These are phyloP conservation scores for Calocybe gangraenosa DNA, from an alignment of 768 basidiomycete species.

Conservation along the genomic window DNA sequence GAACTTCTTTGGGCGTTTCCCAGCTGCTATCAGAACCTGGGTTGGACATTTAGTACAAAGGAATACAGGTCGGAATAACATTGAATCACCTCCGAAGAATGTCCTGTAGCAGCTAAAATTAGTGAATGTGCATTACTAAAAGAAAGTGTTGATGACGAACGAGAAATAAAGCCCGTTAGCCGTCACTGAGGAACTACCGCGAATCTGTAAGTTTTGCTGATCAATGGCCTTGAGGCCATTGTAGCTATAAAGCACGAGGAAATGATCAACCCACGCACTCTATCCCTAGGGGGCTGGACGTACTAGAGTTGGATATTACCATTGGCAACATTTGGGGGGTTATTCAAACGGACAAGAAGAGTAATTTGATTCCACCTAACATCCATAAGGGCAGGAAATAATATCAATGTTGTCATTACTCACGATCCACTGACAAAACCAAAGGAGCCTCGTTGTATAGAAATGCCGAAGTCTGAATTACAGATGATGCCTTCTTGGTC, in stretches of 20 bases:
- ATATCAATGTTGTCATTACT: constrained; percentile 23
- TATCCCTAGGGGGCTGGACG: constrained; percentile 22
- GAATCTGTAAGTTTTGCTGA: constrained; percentile 61
- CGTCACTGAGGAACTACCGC: constrained; percentile 45
- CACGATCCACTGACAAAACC: constrained; percentile 59
- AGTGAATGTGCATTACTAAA: constrained; percentile 1
- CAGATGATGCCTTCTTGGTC: constrained; percentile 51
- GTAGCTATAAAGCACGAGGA: constrained; percentile 39
- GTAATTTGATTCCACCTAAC: constrained; percentile 66
- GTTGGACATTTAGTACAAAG: constrained; percentile 12
- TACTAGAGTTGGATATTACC: constrained; percentile 70
- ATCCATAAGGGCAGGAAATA: constrained; percentile 3
- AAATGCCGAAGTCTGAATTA: constrained; percentile 75
- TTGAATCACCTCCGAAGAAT: constrained; percentile 68
- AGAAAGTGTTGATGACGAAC: constrained; percentile 49
- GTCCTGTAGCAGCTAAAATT: constrained; percentile 38
- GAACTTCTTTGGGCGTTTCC: constrained; percentile 64
- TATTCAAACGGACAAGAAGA: constrained; percentile 76
- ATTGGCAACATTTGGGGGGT: constrained; percentile 63
- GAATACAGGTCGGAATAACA: background rate
- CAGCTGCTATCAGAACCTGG: constrained; percentile 62
- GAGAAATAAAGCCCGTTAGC: constrained; percentile 79
- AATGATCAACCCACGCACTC: background rate
- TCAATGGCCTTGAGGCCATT: constrained; percentile 63
- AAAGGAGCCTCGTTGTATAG: constrained; percentile 65